Evolutionary conservation across 306 rosid species (phyloP).

Genomic region (Calophaca sinica): DNA sequence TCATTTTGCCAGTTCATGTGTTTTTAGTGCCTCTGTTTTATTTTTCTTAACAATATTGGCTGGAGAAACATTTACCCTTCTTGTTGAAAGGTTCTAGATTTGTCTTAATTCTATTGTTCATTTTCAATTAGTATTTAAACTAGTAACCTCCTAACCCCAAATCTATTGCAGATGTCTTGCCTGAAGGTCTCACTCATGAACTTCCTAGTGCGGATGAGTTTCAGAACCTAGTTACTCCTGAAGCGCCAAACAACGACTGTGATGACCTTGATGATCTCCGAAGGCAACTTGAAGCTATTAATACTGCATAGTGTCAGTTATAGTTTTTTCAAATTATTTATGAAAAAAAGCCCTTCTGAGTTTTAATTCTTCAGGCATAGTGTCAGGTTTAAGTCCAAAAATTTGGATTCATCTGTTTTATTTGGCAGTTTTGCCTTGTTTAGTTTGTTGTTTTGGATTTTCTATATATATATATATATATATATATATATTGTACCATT

Average conservation of each 20-base stretch:
- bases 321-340: no score
- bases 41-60: neutral
- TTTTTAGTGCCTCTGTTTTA: neutral
- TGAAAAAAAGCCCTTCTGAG: no score
- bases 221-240: constrained; percentile 42
- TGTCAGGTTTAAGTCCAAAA: no score
- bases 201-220: constrained; percentile 84
- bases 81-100: constrained; percentile 35
- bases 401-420: no score
- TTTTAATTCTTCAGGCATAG: no score
- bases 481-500: no score
- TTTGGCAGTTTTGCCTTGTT: no score
- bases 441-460: no score
- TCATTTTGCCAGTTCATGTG: neutral
- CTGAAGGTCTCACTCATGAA: constrained; percentile 92
- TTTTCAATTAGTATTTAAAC: constrained; percentile 6
- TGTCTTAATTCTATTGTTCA: constrained; percentile 25
- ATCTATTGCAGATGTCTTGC: constrained; percentile 69
- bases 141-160: constrained; percentile 6
- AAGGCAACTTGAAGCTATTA: constrained; percentile 88
- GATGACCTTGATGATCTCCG: constrained; percentile 88
- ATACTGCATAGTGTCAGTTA: constrained; percentile 54
- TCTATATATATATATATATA: no score
- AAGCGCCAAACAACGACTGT: constrained; percentile 46
- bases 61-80: constrained; percentile 29